These are phyloP conservation scores for Fusarium redolens DNA, from an alignment of 2,329 filamentous ascomycete genomes.

Conservation along the genomic window DNA sequence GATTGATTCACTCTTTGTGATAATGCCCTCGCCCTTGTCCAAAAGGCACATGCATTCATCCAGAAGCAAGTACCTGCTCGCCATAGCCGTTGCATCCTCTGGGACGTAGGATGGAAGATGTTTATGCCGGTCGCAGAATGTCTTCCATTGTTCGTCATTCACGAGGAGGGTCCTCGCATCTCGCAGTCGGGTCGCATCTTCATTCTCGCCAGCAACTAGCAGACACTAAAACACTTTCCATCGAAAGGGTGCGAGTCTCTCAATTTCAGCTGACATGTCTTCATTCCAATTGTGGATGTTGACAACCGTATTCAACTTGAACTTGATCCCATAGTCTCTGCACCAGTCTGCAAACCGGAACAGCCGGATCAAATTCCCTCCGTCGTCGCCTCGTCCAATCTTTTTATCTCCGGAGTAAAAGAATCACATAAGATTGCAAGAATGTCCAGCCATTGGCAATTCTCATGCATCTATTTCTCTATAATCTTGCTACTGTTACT, in stretches of 20 bases:
- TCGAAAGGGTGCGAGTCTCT: neutral
- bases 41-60: neutral
- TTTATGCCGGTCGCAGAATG: neutral
- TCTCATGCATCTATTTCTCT: neutral
- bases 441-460: neutral
- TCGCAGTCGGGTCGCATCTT: neutral
- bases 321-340: neutral
- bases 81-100: neutral
- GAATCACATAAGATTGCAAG: neutral
- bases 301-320: neutral
- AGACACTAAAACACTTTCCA: neutral
- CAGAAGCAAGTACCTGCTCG: neutral
- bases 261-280: neutral
- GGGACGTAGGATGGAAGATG: neutral
- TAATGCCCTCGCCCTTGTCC: neutral
- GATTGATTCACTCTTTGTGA: neutral
- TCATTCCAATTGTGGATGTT: neutral
- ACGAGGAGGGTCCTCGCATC: neutral
- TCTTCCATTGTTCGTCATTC: neutral
- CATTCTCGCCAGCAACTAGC: neutral
- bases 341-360: neutral
- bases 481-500: neutral
- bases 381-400: neutral
- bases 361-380: neutral
- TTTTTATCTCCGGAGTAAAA: neutral